A percentile compares a stretch with the other conserved stretches of the same genome.
These are phyloP conservation scores for Dunaliella primolecta DNA, from an alignment of 139 green algal genomes.

Conservation along the genomic window DNA sequence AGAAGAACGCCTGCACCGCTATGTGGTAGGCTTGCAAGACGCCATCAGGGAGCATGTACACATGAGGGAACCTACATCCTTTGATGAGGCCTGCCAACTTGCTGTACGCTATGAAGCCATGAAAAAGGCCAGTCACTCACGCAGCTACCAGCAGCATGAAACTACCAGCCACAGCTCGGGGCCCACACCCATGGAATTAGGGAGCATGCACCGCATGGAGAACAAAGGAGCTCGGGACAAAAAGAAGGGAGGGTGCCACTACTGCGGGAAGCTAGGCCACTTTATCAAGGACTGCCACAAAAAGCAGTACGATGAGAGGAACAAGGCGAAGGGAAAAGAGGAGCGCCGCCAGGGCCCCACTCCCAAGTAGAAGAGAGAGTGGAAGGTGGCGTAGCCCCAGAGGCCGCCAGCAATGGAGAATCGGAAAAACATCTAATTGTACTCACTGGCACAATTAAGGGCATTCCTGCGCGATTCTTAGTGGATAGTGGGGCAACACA, in stretches of 20 bases:
- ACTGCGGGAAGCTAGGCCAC: constrained; percentile 6
- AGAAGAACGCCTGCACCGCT: background rate
- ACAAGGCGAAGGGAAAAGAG: background rate
- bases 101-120: background rate
- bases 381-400: background rate
- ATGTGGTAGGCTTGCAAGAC: background rate
- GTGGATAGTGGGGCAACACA: constrained; percentile 16
- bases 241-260: background rate
- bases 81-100: background rate
- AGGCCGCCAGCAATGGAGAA: too few relatives aligned
- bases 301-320: background rate
- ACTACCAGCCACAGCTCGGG: background rate
- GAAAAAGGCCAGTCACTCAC: background rate
- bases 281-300: background rate
- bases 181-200: constrained; percentile 16
- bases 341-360: background rate
- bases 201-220: background rate
- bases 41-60: background rate
- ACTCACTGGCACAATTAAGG: too few relatives aligned
- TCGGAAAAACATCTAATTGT: background rate
- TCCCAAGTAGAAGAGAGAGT: background rate
- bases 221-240: background rate
- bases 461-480: too few relatives aligned
- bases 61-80: background rate
- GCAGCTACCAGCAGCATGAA: background rate